Evolutionary conservation across 1,284 basidiomycete genomes (phyloP), one percentile per base, ranked within the genome.

Genomic region (Ceratobasidium sp.): DNA sequence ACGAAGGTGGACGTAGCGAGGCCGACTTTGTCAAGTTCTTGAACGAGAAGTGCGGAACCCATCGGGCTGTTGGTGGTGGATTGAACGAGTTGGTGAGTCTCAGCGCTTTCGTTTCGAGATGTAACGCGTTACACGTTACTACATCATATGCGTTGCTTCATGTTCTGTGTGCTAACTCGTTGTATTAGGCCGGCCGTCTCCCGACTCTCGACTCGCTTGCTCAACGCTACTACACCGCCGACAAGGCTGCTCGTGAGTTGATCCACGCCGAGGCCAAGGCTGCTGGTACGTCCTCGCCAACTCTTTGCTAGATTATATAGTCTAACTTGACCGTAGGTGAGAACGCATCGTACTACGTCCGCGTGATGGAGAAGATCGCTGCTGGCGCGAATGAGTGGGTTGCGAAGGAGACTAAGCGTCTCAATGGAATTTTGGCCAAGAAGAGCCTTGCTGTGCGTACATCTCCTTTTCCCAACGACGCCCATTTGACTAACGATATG

Each of bases 1-100:
- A 98, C 83, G 87, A 90, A 19, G 89, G 89, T 51, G 88, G 84
- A 45, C 89, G 94, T 73, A 84, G 86, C 5, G 91, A 94, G 81
- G 87, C 85, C 29, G 92, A 88, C 67, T 91, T 96, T 77, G 88
- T 93, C 75, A 80, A 82, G 24, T 94, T 87, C 86, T 84, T 94
- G 75, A 99, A 99, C 84, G 89, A 95, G 84, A 90, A 93, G 79
- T 97, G 95, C 80, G 94, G 94, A 48, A 95, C 96, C 11, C 86
- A 93, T 77, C 93, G 97, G 74, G 88, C 91, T 64, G 86, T 91
- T 29, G 93, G 93, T 67, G 97, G 97, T 74, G 88, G 91, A 19
- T 87, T 99, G 63, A 89, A 89, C 78, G 91, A 93, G 77, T 80
- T 89, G 80, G 92, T 92, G 79, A 73, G 86, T 82, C 29, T 60